Evolutionary conservation across 495 filamentous ascomycete species (phyloP).

Genomic region (Aspergillus egyptiacus): DNA sequence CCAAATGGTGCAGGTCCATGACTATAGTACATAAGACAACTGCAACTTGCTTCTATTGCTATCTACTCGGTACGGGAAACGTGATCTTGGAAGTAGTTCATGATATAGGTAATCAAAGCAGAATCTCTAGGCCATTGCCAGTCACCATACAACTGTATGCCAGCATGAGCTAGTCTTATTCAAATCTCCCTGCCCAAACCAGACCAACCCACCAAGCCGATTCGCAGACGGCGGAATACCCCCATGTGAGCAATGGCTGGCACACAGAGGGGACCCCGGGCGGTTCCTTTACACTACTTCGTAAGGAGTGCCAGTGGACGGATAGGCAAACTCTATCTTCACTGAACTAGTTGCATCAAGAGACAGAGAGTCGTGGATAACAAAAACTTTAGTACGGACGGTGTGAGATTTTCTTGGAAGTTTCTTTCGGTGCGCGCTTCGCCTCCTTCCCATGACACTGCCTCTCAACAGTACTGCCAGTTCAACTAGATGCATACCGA

Average conservation of each 20-base stretch:
- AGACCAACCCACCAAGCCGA: not conserved
- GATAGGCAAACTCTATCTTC: too few relatives aligned
- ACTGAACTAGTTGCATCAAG: too few relatives aligned
- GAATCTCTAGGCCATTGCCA: not conserved
- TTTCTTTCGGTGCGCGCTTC: constrained; percentile 7
- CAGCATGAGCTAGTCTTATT: not conserved
- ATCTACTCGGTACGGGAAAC: too few relatives aligned
- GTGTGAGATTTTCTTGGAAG: not conserved
- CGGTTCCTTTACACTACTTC: too few relatives aligned
- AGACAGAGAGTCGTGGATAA: too few relatives aligned
- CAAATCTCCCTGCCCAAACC: not conserved
- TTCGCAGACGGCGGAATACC: not conserved
- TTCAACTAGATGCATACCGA: not conserved
- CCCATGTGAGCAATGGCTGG: not conserved
- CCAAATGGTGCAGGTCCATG: not conserved
- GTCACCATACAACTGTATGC: not conserved
- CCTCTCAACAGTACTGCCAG: not conserved
- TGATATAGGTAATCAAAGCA: not conserved
- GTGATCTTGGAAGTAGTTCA: too few relatives aligned
- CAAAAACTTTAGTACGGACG: too few relatives aligned
- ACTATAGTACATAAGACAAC: too few relatives aligned
- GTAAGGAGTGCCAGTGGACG: too few relatives aligned
- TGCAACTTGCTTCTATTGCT: too few relatives aligned
- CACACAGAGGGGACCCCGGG: too few relatives aligned
- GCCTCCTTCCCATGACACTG: not conserved